Base-by-base conservation (phyloP, 192 early-diverging fungal species). In the Coemansia asiatica region DNA sequence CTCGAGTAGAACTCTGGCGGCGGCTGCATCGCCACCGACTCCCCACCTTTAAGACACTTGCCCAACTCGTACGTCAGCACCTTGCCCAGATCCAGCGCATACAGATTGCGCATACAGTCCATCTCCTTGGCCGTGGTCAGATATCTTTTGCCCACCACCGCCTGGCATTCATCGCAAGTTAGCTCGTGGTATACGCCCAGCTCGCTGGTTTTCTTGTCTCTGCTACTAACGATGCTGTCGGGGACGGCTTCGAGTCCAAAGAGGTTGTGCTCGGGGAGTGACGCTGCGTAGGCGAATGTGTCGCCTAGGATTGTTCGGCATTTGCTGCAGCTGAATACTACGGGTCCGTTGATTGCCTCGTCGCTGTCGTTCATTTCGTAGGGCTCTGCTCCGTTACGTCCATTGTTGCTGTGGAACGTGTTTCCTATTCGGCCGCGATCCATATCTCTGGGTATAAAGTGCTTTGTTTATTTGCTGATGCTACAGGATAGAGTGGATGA, bases 271-370 rank as follows among this genome's bases (percentile, higher is more conserved):
- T 74, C 77, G 13, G 77, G 77, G 18, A 74, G 51, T 13, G 72
- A 74, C 12, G 77, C 68, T 16, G 65, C 77, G 51, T 75, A 80
- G 22, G 77, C 68, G 51, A 80, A 80, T 1, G 77, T 80, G 56
- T 80, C 77, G 46, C 77, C 77, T 5, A 80, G 62, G 27, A 80
- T 80, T 64, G 72, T 80, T 12, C 77, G 64, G 63, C 77, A 80
- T 29, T 75, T 80, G 27, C 61, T 56, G n/a, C 77, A 80, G 66
- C 77, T 80, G n/a, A 80, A 70, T 18, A 80, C 68, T 0, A 80
- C 61, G 0, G 77, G 77, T 7, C 72, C 72, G 33, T 80, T 74
- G 36, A 80, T 80, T 19, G 66, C 65, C 19, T 71, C 72, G 23
- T 74, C 77, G 15, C 46, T 44, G 36, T 56, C 64, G 27, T 22